Conservation (phyloP, 1,284 basidiomycete species). For the Tilletia walkeri region DNA sequence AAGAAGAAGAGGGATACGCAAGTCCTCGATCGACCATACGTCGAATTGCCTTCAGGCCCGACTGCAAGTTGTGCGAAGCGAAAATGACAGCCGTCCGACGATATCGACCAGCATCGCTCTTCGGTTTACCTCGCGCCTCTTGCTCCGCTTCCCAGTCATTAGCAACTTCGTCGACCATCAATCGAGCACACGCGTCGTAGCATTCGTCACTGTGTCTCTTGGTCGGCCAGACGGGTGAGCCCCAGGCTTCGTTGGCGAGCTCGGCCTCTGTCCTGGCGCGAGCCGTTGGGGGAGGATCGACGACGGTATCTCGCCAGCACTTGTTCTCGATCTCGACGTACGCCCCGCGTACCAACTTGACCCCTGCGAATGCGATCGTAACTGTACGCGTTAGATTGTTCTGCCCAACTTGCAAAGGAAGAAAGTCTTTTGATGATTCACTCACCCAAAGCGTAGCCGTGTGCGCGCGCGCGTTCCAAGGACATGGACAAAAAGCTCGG, state of each 20-base stretch:
- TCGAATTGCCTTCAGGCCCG: conserved; percentile 65
- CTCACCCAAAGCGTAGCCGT: conserved; percentile 67
- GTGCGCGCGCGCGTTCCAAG: conserved; percentile 68
- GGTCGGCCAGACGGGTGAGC: conserved; percentile 59
- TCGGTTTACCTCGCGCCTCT: not conserved
- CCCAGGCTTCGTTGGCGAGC: conserved; percentile 30
- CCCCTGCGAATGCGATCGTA: conserved; percentile 59
- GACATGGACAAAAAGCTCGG: conserved; percentile 68
- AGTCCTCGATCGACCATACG: conserved; percentile 66
- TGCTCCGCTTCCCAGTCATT: conserved; percentile 24
- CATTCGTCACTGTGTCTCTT: conserved; percentile 72
- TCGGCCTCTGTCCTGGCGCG: conserved; percentile 25
- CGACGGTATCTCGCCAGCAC: conserved; percentile 45
- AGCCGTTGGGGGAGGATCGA: conserved; percentile 40
- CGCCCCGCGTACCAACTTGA: conserved; percentile 92
- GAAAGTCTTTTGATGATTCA: not conserved
- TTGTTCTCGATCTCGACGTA: conserved; percentile 76
- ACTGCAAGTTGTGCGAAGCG: conserved; percentile 79
- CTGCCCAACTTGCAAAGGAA: not conserved
- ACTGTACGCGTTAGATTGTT: not conserved
- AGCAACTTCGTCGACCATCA: conserved; percentile 67
- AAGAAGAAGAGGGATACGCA: conserved; percentile 54
- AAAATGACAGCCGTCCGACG: conserved; percentile 72
- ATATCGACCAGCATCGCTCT: conserved; percentile 17
- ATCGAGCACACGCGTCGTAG: conserved; percentile 69